Evolutionary conservation across 192 early-diverging fungal species (phyloP).

Genomic region (Spizellomyces punctatus): DNA sequence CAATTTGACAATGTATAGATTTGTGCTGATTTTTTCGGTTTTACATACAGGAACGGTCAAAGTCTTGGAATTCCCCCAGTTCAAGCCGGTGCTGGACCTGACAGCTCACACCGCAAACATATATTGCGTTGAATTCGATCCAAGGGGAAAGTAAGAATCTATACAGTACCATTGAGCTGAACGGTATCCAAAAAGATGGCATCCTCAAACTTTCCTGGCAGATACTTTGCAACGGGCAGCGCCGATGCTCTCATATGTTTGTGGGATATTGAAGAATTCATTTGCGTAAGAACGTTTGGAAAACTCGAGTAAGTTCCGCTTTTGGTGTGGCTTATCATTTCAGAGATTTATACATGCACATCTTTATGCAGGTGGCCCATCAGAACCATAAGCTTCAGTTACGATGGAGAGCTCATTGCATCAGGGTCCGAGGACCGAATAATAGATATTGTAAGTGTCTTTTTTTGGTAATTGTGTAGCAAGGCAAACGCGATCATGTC

Average conservation of each 20-base stretch:
- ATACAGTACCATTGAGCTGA: no score
- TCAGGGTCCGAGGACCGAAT: conserved; percentile 75
- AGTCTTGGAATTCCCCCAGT: conserved; percentile 67
- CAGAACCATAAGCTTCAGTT: conserved; percentile 74
- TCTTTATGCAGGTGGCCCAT: conserved; percentile 64
- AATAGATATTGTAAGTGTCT: conserved; percentile 73
- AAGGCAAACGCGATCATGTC: not conserved
- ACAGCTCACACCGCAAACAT: conserved; percentile 79
- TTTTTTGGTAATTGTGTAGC: not conserved
- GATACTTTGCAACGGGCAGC: conserved; percentile 78
- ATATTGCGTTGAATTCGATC: conserved; percentile 81
- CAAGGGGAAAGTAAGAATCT: conserved; percentile 34
- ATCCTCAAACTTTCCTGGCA: conserved; percentile 20
- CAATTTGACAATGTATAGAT: not conserved
- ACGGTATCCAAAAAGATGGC: no score
- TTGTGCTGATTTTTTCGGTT: not conserved
- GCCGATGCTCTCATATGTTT: conserved; percentile 75
- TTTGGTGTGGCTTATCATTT: conserved; percentile 50
- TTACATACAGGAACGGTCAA: conserved; percentile 49
- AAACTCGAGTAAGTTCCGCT: conserved; percentile 56
- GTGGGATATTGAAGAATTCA: conserved; percentile 72
- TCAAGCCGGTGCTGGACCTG: conserved; percentile 57
- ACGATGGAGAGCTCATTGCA: conserved; percentile 78
- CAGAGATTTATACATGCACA: conserved; percentile 12
- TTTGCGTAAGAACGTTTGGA: conserved; percentile 68